Base-by-base conservation (phyloP, 169 alveolate genomes). In the Cryptosporidium meleagridis region DNA sequence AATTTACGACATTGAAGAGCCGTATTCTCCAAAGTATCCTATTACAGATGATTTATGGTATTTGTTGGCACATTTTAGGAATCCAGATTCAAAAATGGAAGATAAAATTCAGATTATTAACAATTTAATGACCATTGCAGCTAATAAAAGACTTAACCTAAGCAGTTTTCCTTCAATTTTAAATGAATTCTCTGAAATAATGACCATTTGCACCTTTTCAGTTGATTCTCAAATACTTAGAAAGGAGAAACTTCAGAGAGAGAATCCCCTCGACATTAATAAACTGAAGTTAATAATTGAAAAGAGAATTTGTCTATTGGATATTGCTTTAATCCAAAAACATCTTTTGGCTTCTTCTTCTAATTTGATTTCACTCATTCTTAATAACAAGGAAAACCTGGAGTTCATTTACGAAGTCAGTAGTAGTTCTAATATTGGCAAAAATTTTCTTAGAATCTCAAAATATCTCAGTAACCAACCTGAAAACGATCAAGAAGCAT, bases 151-250 rank as follows among this genome's bases (percentile, higher is more conserved):
- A 37, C 52, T 80, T 23, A 31, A 26, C 53, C 31, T 80, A 31
- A 80, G 87, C 41, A 80, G 87, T 44, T 80, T 80, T 39, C 87
- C 87, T 14, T 37, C 73, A 21, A 39, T 80, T 8, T 16, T 65
- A 10, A 62, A 62, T 7, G 87, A 80, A 9, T 65, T 80, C 16
- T 59, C 87, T 14, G 80, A 80, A 37, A 51, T 65, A 4, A 59
- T 80, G 29, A 61, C 87, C 1, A 21, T 62, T 44, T 80, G 80
- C 26, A 80, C 87, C n/a, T 80, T 80, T 61, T 80, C 55, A 0
- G 44, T 80, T 31, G 87, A 80, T 10, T 80, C 87, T 26, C 33
- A 41, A 21, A 37, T 80, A 44, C 68, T 6, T 18, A 58, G 26
- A 39, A n/a, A 18, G 35, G 31, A 80, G 21, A 12, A 29, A 33